phyloP scores from a whole-genome alignment of 1,284 basidiomycete species.

The Sporisorium scitamineum region DNA sequence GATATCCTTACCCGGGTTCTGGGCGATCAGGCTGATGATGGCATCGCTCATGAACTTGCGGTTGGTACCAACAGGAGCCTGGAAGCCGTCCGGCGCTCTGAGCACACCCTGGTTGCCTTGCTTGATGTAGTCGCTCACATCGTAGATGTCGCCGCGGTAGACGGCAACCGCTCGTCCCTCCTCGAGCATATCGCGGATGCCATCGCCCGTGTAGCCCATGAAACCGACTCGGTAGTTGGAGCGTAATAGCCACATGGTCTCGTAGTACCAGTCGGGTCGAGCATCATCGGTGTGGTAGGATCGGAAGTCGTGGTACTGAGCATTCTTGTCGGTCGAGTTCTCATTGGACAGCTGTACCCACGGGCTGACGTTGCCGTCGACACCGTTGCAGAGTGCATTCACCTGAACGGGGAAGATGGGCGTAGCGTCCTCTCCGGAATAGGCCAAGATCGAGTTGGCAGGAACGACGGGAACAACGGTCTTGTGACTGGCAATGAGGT shows the following conservation, averaged over 20 bases:
- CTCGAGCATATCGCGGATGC: conserved; percentile 79
- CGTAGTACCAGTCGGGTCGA: conserved; percentile 97
- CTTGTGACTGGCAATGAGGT: conserved; percentile 72
- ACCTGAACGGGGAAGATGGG: conserved; percentile 96
- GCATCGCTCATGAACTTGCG: conserved; percentile 80
- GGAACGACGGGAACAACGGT: conserved; percentile 81
- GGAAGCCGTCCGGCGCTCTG: conserved; percentile 75
- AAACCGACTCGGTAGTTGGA: conserved; percentile 89
- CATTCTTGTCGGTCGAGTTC: conserved; percentile 82
- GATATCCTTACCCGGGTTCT: conserved; percentile 84
- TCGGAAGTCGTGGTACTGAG: conserved; percentile 94
- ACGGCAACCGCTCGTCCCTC: conserved; percentile 79
- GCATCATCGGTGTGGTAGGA: conserved; percentile 79
- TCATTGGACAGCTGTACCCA: conserved; percentile 83
- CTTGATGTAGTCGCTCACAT: conserved; percentile 80
- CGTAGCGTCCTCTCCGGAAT: conserved; percentile 83
- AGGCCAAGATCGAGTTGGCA: conserved; percentile 80
- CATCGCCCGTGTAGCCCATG: conserved; percentile 84
- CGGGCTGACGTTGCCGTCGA: conserved; percentile 82
- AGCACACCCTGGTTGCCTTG: conserved; percentile 70
- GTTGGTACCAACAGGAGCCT: conserved; percentile 75
- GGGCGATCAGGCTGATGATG: conserved; percentile 85
- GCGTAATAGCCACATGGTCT: conserved; percentile 79
- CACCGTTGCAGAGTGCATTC: conserved; percentile 90
- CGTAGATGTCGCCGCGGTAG: conserved; percentile 87